Conservation (phyloP, 1,284 basidiomycete species). For the Tremellales sp. region DNA sequence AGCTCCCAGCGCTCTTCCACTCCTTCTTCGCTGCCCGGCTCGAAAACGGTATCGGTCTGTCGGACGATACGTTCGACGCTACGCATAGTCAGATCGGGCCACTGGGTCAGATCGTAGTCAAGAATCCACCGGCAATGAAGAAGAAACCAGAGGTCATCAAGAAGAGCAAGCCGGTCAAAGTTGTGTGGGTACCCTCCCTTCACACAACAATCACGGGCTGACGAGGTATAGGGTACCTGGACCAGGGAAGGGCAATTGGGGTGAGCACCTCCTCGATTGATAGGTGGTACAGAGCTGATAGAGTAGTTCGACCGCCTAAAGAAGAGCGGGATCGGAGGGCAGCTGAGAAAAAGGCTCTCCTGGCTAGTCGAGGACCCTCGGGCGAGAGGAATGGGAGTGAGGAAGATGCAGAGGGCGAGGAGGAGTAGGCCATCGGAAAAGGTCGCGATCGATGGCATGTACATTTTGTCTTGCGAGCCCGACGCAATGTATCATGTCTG, state of each 20-base stretch:
- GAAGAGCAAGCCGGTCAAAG: constrained; percentile 20
- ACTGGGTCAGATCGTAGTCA: constrained; percentile 42
- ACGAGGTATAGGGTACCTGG: constrained; percentile 30
- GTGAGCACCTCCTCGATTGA: constrained; percentile 20
- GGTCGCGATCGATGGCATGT: too few relatives aligned
- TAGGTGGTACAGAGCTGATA: too few relatives aligned
- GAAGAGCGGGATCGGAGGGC: constrained; percentile 33
- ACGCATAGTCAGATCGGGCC: constrained; percentile 37
- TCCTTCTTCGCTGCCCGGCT: constrained; percentile 67
- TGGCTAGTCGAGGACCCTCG: constrained; percentile 7
- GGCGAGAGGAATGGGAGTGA: neutral
- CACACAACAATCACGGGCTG: too few relatives aligned
- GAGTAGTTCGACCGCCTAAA: constrained; percentile 40
- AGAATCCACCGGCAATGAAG: constrained; percentile 16
- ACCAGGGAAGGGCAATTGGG: constrained; percentile 47
- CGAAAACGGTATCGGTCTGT: constrained; percentile 28
- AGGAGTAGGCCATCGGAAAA: constrained; percentile 5
- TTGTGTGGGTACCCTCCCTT: constrained; percentile 18
- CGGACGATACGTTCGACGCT: constrained; percentile 41
- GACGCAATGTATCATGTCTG: too few relatives aligned
- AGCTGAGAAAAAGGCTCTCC: constrained; percentile 29
- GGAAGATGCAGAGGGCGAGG: constrained; percentile 9
- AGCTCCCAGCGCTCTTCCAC: constrained; percentile 75
- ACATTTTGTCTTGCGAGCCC: too few relatives aligned
- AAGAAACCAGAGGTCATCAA: constrained; percentile 24